phyloP scores from a whole-genome alignment of 352 stramenopile species.

The Phytophthora capsici region DNA sequence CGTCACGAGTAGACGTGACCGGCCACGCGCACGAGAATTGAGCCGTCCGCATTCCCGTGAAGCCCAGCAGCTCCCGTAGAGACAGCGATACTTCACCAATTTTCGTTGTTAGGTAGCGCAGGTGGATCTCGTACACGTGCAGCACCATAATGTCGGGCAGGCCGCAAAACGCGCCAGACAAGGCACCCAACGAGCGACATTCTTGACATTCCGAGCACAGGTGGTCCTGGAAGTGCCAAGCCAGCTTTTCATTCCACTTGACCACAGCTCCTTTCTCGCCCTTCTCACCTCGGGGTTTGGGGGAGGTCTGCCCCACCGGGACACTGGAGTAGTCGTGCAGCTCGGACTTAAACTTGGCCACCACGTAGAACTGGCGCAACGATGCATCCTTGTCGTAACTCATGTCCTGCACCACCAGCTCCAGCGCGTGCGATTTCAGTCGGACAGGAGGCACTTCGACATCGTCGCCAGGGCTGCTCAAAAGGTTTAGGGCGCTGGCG shows the following conservation, averaged over 20 bases:
- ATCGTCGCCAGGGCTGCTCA: conserved; percentile 23
- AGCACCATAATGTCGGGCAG: conserved; percentile 84
- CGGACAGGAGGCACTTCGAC: conserved; percentile 30
- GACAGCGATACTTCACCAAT: conserved; percentile 81
- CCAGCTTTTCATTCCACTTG: conserved; percentile 76
- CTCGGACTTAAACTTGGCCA: conserved; percentile 88
- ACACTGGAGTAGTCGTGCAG: conserved; percentile 77
- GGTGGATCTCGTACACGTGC: conserved; percentile 84
- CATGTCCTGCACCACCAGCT: conserved; percentile 75
- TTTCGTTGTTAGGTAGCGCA: conserved; percentile 86
- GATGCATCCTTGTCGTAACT: conserved; percentile 76
- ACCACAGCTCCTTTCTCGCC: conserved; percentile 62
- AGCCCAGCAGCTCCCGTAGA: conserved; percentile 78
- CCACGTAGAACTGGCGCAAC: conserved; percentile 84
- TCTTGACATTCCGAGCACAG: conserved; percentile 74
- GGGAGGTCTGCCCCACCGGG: conserved; percentile 76
- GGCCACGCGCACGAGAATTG: conserved; percentile 70
- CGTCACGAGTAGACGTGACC: conserved; percentile 67
- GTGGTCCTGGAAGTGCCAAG: conserved; percentile 84
- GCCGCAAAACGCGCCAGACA: conserved; percentile 67
- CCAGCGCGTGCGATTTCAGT: conserved; percentile 71
- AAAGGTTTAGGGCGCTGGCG: conserved; percentile 34
- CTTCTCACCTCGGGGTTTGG: conserved; percentile 67
- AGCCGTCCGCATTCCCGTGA: conserved; percentile 69
- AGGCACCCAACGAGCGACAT: conserved; percentile 64